These are phyloP conservation scores for Clonostachys chloroleuca DNA, from an alignment of 2,329 filamentous ascomycete genomes.

Conservation along the genomic window DNA sequence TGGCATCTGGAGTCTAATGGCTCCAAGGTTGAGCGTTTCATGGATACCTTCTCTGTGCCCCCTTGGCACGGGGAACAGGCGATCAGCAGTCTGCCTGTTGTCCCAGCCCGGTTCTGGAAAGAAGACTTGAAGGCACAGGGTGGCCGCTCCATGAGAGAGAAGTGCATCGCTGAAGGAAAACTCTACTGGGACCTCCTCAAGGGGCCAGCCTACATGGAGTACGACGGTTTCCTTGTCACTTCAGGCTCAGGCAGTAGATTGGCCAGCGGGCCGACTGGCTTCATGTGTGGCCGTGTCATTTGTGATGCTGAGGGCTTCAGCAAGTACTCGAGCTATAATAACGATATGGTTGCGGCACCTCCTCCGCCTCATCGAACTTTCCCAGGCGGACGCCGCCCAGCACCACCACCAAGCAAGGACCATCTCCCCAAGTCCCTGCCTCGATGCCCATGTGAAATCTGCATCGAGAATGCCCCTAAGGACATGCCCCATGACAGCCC, in stretches of 20 bases:
- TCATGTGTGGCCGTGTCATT: slow-evolving; percentile 34
- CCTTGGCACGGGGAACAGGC: slow-evolving; percentile 37
- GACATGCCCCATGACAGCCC: slow-evolving; percentile 15
- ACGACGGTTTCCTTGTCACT: slow-evolving; percentile 33
- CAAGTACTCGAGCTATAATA: slow-evolving; percentile 19
- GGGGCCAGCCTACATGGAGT: slow-evolving; percentile 38
- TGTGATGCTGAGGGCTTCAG: slow-evolving; percentile 35
- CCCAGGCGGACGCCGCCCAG: slow-evolving; percentile 2
- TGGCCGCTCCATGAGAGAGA: slow-evolving; percentile 24
- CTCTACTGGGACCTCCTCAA: slow-evolving; percentile 42
- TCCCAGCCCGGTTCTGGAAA: slow-evolving; percentile 36
- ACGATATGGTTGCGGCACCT: slow-evolving; percentile 12
- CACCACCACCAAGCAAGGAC: slow-evolving; percentile 16
- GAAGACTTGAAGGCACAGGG: slow-evolving; percentile 24
- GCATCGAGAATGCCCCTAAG: slow-evolving; percentile 13
- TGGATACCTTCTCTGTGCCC: slow-evolving; percentile 26
- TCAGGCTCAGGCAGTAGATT: slow-evolving; percentile 14
- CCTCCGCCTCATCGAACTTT: slow-evolving; percentile 5
- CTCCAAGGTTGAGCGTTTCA: slow-evolving; percentile 26
- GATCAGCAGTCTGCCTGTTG: slow-evolving; percentile 30
- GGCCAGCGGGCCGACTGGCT: slow-evolving; percentile 22
- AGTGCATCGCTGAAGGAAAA: slow-evolving; percentile 33
- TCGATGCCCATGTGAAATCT: slow-evolving; percentile 34
- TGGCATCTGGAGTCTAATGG: slow-evolving; percentile 34
- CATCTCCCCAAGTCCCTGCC: slow-evolving; percentile 33